Conservation (phyloP, 805 yeast species). For the Saccharomyces eubayanus region DNA sequence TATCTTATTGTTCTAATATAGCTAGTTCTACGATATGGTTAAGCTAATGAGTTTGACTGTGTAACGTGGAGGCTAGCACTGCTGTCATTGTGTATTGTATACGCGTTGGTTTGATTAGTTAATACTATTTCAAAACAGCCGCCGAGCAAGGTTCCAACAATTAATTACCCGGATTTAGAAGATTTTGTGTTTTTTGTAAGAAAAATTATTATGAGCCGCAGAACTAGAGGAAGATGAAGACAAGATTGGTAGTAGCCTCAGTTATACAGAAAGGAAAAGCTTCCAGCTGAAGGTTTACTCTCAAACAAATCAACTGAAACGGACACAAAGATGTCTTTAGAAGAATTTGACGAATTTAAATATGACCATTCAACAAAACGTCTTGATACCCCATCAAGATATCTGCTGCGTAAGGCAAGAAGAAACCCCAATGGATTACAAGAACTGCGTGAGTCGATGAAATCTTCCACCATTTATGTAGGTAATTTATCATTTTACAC, state of each 20-base stretch:
- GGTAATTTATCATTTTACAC: constrained; percentile 87
- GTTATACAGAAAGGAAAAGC: not conserved
- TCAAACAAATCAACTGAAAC: not conserved
- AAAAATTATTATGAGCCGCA: not conserved
- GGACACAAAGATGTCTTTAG: constrained; percentile 30
- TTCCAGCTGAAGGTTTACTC: not conserved
- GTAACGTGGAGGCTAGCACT: no score
- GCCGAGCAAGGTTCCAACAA: not conserved
- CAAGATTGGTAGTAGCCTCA: no score
- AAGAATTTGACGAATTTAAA: constrained; percentile 45
- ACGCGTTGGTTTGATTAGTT: no score
- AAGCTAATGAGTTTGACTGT: no score
- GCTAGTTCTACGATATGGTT: no score
- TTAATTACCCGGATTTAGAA: not conserved
- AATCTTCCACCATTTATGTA: constrained; percentile 74
- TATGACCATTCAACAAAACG: constrained; percentile 60
- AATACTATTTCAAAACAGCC: no score
- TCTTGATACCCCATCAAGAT: constrained; percentile 63
- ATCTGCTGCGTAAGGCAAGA: constrained; percentile 59
- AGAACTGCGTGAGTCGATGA: constrained; percentile 57
- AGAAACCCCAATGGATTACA: constrained; percentile 43
- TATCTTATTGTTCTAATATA: no score
- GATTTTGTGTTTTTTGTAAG: not conserved
- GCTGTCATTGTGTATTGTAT: no score
- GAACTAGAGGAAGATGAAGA: not conserved